Conservation (phyloP, 768 basidiomycete genomes). For the Tulasnella sp. region DNA sequence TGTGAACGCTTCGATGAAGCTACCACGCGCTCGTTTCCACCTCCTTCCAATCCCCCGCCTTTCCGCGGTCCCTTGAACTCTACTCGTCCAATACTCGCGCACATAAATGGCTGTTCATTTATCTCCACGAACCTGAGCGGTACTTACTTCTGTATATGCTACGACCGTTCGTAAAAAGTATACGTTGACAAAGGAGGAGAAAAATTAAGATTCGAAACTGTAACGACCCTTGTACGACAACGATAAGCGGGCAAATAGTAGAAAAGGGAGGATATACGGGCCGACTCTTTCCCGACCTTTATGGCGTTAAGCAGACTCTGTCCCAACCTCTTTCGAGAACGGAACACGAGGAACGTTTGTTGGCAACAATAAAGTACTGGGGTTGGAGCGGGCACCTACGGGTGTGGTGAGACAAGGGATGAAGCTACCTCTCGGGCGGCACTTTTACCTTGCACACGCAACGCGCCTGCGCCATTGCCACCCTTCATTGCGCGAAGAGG, state of each 20-base stretch:
- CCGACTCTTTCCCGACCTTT: constrained; percentile 3
- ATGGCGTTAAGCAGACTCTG: background rate
- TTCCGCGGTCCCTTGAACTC: background rate
- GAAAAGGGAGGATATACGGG: background rate
- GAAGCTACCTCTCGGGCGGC: background rate
- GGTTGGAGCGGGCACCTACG: background rate
- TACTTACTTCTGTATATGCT: too few relatives aligned
- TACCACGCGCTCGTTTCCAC: background rate
- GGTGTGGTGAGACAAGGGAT: background rate
- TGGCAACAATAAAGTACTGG: background rate
- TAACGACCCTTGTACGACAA: background rate
- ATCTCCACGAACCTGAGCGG: background rate
- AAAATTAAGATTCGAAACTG: background rate
- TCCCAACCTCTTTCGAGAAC: background rate
- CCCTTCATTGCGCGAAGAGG: background rate
- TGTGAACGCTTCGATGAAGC: constrained; percentile 2
- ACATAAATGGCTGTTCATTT: background rate
- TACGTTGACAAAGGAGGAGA: background rate
- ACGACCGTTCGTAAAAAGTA: background rate
- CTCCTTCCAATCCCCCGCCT: background rate
- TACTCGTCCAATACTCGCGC: background rate
- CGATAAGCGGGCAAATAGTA: too few relatives aligned
- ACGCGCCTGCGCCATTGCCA: background rate
- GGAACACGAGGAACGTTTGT: background rate
- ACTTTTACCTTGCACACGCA: background rate